Evolutionary conservation across 2,329 filamentous ascomycete genomes (phyloP), one percentile per base, ranked within the genome.

Genomic region (Cadophora malorum): DNA sequence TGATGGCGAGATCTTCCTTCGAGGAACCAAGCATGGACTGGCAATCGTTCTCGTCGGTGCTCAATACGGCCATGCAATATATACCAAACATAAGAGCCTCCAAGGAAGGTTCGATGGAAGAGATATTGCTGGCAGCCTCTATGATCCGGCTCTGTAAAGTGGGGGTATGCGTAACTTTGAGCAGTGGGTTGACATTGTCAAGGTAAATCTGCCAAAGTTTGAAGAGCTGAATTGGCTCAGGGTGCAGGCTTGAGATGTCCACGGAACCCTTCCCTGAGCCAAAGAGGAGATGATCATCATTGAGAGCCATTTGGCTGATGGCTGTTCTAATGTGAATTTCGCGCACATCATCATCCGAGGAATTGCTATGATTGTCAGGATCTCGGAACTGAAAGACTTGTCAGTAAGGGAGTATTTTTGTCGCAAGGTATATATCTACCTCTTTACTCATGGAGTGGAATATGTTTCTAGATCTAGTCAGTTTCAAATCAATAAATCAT

Each of bases 191-290:
- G 65, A 94, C 88, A 69, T 92, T 89, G 60, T 92, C 88, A 6
- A 93, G 80, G 71, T 90, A 94, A 9, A 88, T 82, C 76, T 93
- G 90, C 92, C 92, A 95, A 5, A 95, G 83, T 62, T 85, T 84
- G 74, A 92, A 89, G 31, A 91, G 86, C 41, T 92, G 87, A 14
- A 87, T 83, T 0, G 88, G 92, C 33, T 72, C 67, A 3, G 75
- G 91, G 79, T 91, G 80, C 74, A 23, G 80, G 78, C 79, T 76
- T 4, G 81, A 80, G 0, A 89, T 74, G 68, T 85, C 79, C n/a
- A 84, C 72, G 12, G 28, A 33, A 2, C 9, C 31, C 21, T 53
- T 63, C 12, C 61, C 41, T 19, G 61, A 52, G 35, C 85, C 85
- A 72, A 90, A 85, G 0, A 90, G 75, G 33, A 89, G 80, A 47